phyloP scores from a whole-genome alignment of 805 yeast species.

The Teunomyces funiuensis region DNA sequence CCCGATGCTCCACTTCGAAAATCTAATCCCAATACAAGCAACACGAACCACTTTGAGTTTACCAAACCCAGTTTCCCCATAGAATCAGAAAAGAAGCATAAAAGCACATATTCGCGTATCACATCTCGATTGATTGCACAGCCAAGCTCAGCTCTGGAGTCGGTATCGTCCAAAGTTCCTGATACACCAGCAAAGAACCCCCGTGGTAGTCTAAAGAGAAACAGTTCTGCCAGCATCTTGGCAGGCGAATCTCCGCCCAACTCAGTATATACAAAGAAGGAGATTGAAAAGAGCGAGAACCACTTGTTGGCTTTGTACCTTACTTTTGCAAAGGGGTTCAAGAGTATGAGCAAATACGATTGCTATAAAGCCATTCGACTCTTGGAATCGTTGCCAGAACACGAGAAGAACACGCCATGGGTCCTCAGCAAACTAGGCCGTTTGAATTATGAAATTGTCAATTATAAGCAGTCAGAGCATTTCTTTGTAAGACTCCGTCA shows the following conservation, averaged over 20 bases:
- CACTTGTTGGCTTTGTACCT: slow-evolving; percentile 50
- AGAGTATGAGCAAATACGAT: slow-evolving; percentile 64
- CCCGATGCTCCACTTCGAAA: slow-evolving; percentile 43
- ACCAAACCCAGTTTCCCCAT: slow-evolving; percentile 31
- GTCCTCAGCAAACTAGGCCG: slow-evolving; percentile 78
- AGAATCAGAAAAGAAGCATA: slow-evolving; percentile 22
- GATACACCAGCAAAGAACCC: slow-evolving; percentile 8
- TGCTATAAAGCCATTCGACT: slow-evolving; percentile 77
- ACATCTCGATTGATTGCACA: slow-evolving; percentile 50
- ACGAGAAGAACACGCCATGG: slow-evolving; percentile 76
- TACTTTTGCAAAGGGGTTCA: slow-evolving; percentile 58
- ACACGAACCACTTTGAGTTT: slow-evolving; percentile 23
- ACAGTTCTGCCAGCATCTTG: slow-evolving; percentile 8
- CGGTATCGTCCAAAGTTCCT: background rate
- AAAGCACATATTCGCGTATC: slow-evolving; percentile 42
- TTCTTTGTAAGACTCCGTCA: slow-evolving; percentile 62
- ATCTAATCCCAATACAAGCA: slow-evolving; percentile 20
- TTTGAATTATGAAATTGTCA: slow-evolving; percentile 81
- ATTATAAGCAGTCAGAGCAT: slow-evolving; percentile 72
- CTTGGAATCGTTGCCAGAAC: slow-evolving; percentile 61
- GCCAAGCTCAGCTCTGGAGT: slow-evolving; percentile 19
- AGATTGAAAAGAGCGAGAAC: slow-evolving; percentile 35
- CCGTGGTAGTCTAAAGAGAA: slow-evolving; percentile 9
- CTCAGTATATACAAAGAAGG: slow-evolving; percentile 17
- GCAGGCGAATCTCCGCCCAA: background rate